Evolutionary conservation across 2,329 filamentous ascomycete genomes (phyloP).

Genomic region (Grosmannia clavigera): DNA sequence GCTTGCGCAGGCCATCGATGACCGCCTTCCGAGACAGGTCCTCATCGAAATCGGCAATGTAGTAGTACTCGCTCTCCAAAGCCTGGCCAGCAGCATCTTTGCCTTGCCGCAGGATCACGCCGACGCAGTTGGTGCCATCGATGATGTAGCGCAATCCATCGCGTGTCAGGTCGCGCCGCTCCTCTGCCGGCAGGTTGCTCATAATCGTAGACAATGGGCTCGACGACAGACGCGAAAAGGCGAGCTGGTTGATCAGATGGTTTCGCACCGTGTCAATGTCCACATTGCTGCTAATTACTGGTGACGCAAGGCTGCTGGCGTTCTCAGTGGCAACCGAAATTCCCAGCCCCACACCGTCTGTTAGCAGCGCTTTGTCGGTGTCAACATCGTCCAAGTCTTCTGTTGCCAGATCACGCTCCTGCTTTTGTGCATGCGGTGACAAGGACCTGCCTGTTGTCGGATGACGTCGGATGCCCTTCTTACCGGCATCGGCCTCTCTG

Average conservation of each 20-base stretch:
- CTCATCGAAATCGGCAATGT: constrained; percentile 74
- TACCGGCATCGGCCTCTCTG: neutral
- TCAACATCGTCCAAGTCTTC: neutral
- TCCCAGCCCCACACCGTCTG: constrained; percentile 9
- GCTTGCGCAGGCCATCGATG: constrained; percentile 75
- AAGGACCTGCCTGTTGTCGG: neutral
- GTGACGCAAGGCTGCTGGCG: neutral
- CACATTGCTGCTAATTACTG: constrained; percentile 16
- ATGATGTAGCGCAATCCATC: constrained; percentile 59
- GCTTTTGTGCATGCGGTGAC: neutral
- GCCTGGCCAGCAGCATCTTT: constrained; percentile 93
- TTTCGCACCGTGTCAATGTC: constrained; percentile 49
- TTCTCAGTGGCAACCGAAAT: constrained; percentile 11
- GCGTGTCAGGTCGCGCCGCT: constrained; percentile 46
- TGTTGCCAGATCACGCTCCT: neutral
- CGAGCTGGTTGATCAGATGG: constrained; percentile 89
- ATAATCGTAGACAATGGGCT: constrained; percentile 84
- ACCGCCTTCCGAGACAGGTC: constrained; percentile 69
- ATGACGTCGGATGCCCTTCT: neutral
- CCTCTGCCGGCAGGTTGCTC: constrained; percentile 63
- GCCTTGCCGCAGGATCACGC: constrained; percentile 77
- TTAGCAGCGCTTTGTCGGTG: neutral
- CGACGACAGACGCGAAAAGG: constrained; percentile 84
- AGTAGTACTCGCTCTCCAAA: constrained; percentile 95
- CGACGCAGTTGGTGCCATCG: constrained; percentile 64